Conservation (phyloP, 257 asterid species). For the Solanum ossicruentum region DNA sequence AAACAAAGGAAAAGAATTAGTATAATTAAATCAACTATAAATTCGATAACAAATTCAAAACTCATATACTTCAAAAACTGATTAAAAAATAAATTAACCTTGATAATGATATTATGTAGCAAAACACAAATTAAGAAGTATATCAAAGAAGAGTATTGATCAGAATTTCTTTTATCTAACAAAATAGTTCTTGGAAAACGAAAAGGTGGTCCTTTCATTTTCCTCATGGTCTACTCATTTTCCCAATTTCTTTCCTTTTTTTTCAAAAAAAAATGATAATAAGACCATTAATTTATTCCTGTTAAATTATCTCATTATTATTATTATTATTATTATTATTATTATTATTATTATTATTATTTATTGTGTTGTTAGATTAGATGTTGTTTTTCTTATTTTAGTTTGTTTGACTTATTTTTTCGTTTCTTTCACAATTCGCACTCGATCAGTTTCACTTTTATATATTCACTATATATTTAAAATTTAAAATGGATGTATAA, state of each 20-base stretch:
- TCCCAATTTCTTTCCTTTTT: neutral
- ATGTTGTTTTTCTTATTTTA: neutral
- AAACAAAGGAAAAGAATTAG: neutral
- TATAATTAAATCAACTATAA: neutral
- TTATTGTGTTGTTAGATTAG: fast-evolving
- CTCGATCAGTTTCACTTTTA: too few species aligned
- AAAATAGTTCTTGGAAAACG: neutral
- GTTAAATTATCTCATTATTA: neutral
- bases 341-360: too few species aligned
- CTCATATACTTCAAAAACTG: too few species aligned
- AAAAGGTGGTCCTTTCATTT: neutral
- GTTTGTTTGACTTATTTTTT: neutral
- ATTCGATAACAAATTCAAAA: too few species aligned
- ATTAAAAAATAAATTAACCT: too few species aligned
- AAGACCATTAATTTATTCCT: neutral
- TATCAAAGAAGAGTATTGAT: too few species aligned
- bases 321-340: too few species aligned
- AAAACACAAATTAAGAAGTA: neutral
- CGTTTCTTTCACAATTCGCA: too few species aligned
- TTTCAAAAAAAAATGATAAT: neutral
- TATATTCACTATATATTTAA: too few species aligned
- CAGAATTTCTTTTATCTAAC: too few species aligned
- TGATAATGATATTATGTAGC: neutral
- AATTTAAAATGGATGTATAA: too few species aligned
- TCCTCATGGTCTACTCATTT: neutral